Evolutionary conservation across 768 basidiomycete species (phyloP).

Genomic region (Panellus pusillus): DNA sequence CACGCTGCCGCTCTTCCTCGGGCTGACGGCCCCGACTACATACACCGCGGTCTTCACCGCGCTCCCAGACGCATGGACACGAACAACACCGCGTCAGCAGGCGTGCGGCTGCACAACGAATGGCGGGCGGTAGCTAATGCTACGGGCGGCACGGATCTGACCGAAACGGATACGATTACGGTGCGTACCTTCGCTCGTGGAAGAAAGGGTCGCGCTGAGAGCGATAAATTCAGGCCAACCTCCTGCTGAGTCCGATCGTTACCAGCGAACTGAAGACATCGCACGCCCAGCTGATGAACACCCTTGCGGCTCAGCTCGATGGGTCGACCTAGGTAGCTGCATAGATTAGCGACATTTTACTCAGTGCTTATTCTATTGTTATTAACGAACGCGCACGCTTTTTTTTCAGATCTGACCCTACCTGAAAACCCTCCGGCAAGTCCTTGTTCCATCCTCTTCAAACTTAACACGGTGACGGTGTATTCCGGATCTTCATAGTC

Average conservation of each 20-base stretch:
- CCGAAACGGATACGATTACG: slow-evolving; percentile 20
- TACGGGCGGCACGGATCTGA: slow-evolving; percentile 16
- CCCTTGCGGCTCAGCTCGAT: slow-evolving; percentile 17
- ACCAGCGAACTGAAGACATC: slow-evolving; percentile 12
- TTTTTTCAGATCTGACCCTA: no score
- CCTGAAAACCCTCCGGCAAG: no score
- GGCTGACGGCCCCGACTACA: slow-evolving; percentile 14
- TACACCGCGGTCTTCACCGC: slow-evolving; percentile 17
- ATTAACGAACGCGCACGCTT: no score
- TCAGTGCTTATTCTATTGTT: no score
- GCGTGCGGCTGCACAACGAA: slow-evolving; percentile 19
- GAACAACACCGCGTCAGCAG: slow-evolving; percentile 15
- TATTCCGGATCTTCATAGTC: no score
- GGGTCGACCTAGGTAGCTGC: background rate
- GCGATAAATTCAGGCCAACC: slow-evolving; percentile 11
- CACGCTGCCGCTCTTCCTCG: slow-evolving; percentile 15
- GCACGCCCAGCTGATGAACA: slow-evolving; percentile 18
- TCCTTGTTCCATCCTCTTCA: no score
- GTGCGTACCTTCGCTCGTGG: background rate
- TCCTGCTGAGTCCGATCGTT: slow-evolving; percentile 13
- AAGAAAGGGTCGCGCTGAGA: background rate
- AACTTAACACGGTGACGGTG: no score
- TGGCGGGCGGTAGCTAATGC: slow-evolving; percentile 20
- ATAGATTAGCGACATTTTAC: no score
- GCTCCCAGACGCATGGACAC: slow-evolving; percentile 15